Percentiles rank a stretch among this genome's conserved stretches.
Conservation (phyloP, 192 early-diverging fungal genomes). For the Oehlia diaphana region DNA sequence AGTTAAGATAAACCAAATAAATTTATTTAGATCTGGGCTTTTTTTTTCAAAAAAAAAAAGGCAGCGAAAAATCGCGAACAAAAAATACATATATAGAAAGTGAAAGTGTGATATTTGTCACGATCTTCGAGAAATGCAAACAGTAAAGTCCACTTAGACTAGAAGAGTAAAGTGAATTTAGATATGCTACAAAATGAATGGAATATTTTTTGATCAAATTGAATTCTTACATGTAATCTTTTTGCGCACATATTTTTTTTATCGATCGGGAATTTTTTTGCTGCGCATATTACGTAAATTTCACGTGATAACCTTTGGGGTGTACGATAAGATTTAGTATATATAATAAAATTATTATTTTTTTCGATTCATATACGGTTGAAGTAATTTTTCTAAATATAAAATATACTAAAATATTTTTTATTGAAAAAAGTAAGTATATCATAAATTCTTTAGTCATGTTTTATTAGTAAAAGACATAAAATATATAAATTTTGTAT, state of each 20-base stretch:
- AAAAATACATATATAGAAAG: background rate
- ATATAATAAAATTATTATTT: no score
- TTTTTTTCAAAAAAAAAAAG: no score
- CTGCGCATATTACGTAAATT: background rate
- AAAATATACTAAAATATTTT: no score
- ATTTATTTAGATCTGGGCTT: background rate
- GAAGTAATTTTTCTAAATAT: no score
- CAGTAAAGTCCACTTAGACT: background rate
- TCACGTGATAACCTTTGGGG: background rate
- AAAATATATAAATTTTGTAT: no score
- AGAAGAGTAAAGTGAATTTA: background rate
- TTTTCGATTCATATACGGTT: no score
- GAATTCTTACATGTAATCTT: background rate
- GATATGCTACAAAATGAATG: background rate
- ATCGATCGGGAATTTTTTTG: no score
- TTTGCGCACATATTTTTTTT: no score
- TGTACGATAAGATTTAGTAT: no score
- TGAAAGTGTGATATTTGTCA: background rate
- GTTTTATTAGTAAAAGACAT: no score
- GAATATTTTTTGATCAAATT: background rate
- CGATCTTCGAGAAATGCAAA: background rate
- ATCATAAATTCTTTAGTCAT: no score
- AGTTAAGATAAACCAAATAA: background rate
- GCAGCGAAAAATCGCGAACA: background rate
- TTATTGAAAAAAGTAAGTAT: no score